Base-by-base conservation (phyloP, 257 asterid species). In the Gardenia jasminoides region DNA sequence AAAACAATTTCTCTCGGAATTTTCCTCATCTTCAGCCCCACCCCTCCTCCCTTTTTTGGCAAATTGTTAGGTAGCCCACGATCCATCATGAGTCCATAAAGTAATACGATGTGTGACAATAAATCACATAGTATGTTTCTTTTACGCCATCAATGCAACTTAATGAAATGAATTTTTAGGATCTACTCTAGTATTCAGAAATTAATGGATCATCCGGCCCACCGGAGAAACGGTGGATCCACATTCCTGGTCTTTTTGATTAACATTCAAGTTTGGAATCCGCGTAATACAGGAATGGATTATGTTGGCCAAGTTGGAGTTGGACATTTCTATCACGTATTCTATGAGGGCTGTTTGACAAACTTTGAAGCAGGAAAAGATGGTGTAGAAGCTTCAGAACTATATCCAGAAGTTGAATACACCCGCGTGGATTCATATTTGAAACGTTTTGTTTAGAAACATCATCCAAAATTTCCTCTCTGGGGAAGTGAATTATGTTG, bases 241-340 rank as follows among this genome's bases (percentile, higher is more conserved):
- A n/a, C n/a, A n/a, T n/a, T n/a, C 52, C 41, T 9, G 52, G 16
- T 9, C 13, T 2, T 47, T 56, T 66, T 24, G 11, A 30, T 24
- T 33, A 76, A 36, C 26, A 4, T 44, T 4, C 48, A 48, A 1
- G 54, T 48, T 19, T 48, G 13, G 54, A 4, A 48, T 48, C 19
- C 3, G 54, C 3, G 54, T 47, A 47, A 62, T 79, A 84, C 80
- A 91, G 98, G 72, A 46, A 84, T 81, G 30, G 90, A 89, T 64
- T 88, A 75, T 67, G 94, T 76, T 20, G 68, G 7, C 39, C 93
- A 90, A 84, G 97, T 89, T 30, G 97, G 92, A 74, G 19, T 91
- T n/a, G 89, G 97, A 7, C 98, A 92, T 87, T 91, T 89, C 85
- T 90, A 92, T 56, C 94, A 92, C 76, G 86, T 94, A 3, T 92